Evolutionary conservation across 2,329 filamentous ascomycete species (phyloP).

Genomic region (Aspergillus spinulosporus): DNA sequence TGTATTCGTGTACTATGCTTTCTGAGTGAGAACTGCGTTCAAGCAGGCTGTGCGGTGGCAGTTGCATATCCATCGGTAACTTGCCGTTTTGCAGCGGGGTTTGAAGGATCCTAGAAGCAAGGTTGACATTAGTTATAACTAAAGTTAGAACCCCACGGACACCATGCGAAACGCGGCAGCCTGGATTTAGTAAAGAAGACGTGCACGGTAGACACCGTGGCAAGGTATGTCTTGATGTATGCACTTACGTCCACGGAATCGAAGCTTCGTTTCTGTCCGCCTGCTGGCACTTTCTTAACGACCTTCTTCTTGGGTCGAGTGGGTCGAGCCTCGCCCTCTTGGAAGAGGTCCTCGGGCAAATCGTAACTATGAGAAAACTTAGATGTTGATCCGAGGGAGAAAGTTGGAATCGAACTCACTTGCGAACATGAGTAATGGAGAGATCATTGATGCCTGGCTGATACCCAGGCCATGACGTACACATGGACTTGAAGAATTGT

Average conservation of each 20-base stretch:
- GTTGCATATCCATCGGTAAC: slow-evolving; percentile 30
- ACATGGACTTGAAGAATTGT: slow-evolving; percentile 80
- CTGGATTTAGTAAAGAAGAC: slow-evolving; percentile 25
- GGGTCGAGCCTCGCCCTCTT: slow-evolving; percentile 72
- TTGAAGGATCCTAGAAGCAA: slow-evolving; percentile 29
- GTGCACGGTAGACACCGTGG: slow-evolving; percentile 17
- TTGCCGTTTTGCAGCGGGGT: slow-evolving; percentile 37
- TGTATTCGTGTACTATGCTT: background rate
- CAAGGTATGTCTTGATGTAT: slow-evolving; percentile 27
- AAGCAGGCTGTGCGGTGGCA: slow-evolving; percentile 36
- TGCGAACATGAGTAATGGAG: slow-evolving; percentile 79
- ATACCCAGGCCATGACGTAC: slow-evolving; percentile 73
- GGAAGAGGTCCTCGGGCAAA: slow-evolving; percentile 86
- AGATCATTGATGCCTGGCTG: slow-evolving; percentile 74
- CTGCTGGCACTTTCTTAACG: slow-evolving; percentile 37
- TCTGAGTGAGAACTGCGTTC: slow-evolving; percentile 15
- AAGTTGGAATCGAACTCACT: slow-evolving; percentile 63
- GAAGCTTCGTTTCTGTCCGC: slow-evolving; percentile 42
- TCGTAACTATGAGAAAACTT: slow-evolving; percentile 63
- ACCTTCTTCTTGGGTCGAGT: slow-evolving; percentile 57
- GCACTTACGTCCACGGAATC: slow-evolving; percentile 47
- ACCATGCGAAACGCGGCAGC: slow-evolving; percentile 18
- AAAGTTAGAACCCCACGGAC: slow-evolving; percentile 24
- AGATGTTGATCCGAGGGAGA: too few species aligned
- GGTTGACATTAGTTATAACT: slow-evolving; percentile 36